Conservation (phyloP, 257 asterid species). For the Gardenia jasminoides region DNA sequence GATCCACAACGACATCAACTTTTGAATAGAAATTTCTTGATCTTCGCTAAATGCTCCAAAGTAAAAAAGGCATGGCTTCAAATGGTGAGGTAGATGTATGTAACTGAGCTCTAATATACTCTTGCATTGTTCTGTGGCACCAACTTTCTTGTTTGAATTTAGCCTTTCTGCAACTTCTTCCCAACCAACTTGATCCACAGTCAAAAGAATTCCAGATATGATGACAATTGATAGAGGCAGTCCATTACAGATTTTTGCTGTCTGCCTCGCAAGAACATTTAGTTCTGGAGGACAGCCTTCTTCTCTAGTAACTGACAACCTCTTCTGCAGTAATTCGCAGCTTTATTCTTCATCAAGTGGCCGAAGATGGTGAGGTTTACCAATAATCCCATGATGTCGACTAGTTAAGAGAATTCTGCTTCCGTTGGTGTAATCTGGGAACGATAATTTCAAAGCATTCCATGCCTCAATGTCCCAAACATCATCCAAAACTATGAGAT, state of each 20-base stretch:
- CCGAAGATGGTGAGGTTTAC: neutral
- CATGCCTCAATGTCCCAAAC: conserved; percentile 23
- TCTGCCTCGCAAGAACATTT: too few relatives aligned
- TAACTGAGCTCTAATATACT: neutral
- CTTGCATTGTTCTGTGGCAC: neutral
- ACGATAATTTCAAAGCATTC: conserved; percentile 8
- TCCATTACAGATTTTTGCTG: too few relatives aligned
- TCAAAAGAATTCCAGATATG: too few relatives aligned
- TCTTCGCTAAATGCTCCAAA: too few relatives aligned
- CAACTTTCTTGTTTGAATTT: too few relatives aligned
- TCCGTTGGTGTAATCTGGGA: conserved; percentile 6
- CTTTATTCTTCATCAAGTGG: too few relatives aligned
- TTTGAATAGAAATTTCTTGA: neutral
- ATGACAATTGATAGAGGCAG: too few relatives aligned
- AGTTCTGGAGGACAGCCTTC: neutral
- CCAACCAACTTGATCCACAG: too few relatives aligned
- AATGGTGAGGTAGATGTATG: neutral
- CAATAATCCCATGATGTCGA: neutral
- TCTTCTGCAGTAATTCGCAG: neutral
- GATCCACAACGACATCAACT: too few relatives aligned
- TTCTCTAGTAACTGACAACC: neutral
- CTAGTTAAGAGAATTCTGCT: conserved; percentile 17
- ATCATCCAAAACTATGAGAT: conserved; percentile 25
- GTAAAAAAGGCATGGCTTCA: neutral
- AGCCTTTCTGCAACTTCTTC: too few relatives aligned